These are phyloP conservation scores for Gigaspora rosea DNA, from an alignment of 192 early-diverging fungal species.

Conservation along the genomic window DNA sequence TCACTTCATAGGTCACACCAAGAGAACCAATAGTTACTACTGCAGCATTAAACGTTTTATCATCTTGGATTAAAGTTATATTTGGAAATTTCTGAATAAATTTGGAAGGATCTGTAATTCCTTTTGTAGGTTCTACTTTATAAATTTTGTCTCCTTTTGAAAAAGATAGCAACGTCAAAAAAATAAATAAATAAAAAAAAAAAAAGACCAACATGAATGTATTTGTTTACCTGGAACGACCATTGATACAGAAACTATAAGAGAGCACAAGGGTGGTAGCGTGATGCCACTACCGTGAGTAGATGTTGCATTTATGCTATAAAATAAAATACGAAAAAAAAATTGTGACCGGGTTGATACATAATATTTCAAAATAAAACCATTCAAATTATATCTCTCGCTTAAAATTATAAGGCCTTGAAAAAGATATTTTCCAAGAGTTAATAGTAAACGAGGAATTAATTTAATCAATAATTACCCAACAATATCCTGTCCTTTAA, in stretches of 20 bases:
- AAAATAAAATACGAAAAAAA: not conserved
- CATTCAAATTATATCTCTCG: too few relatives aligned
- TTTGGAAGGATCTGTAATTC: conserved; percentile 4
- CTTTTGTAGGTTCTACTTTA: conserved; percentile 5
- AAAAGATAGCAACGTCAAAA: not conserved
- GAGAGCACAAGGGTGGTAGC: not conserved
- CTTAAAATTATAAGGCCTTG: too few relatives aligned
- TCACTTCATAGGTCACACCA: not conserved
- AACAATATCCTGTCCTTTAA: not conserved
- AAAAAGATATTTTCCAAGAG: too few relatives aligned
- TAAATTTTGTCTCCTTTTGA: conserved; percentile 8
- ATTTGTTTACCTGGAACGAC: not conserved
- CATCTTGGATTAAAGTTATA: not conserved
- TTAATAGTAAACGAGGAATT: too few relatives aligned
- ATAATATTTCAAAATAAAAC: not conserved
- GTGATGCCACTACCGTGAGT: conserved; percentile 8
- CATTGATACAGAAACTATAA: not conserved
- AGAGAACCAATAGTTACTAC: conserved; percentile 12
- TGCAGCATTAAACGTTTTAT: not conserved
- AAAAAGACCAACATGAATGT: not conserved
- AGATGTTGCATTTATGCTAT: conserved; percentile 5
- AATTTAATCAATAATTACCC: not conserved
- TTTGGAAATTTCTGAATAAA: not conserved
- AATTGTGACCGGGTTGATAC: not conserved
- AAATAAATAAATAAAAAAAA: not conserved